A percentile compares a stretch with the other conserved stretches of the same genome.
phyloP scores from a whole-genome alignment of 163 green algal species.

The Scenedesmus sp. region DNA sequence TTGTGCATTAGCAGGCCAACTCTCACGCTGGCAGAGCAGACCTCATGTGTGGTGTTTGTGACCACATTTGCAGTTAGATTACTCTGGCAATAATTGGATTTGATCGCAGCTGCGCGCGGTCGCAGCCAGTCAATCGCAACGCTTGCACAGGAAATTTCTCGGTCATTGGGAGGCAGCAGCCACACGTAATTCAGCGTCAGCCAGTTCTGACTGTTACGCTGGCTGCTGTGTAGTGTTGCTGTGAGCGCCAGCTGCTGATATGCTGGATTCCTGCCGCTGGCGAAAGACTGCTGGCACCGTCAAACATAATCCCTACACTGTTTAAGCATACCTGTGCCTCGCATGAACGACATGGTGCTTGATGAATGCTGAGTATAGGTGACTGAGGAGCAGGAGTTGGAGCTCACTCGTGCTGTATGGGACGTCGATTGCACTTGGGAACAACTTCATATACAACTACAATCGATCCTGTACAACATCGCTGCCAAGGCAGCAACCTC shows the following conservation, averaged over 20 bases:
- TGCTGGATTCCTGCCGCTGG: background rate
- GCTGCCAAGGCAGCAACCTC: background rate
- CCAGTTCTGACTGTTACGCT: background rate
- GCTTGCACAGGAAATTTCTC: constrained; percentile 17
- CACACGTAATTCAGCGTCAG: background rate
- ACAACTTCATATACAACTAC: background rate
- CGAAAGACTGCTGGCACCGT: background rate
- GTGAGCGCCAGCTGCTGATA: constrained; percentile 2
- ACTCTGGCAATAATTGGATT: background rate
- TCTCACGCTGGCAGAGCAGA: background rate
- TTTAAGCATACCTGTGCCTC: constrained; percentile 25
- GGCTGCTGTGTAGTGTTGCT: background rate
- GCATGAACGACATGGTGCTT: constrained; percentile 47
- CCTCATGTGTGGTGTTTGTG: background rate
- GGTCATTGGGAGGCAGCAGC: background rate
- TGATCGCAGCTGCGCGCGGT: background rate
- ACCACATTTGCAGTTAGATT: background rate
- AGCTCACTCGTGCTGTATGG: background rate
- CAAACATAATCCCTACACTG: background rate
- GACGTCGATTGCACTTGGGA: background rate
- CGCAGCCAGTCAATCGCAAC: constrained; percentile 35
- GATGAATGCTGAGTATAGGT: background rate
- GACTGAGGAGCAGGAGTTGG: constrained; percentile 11
- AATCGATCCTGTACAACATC: background rate
- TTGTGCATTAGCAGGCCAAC: background rate